These are phyloP conservation scores for Drechslerella dactyloides DNA, from an alignment of 2,329 filamentous ascomycete genomes.

Conservation along the genomic window DNA sequence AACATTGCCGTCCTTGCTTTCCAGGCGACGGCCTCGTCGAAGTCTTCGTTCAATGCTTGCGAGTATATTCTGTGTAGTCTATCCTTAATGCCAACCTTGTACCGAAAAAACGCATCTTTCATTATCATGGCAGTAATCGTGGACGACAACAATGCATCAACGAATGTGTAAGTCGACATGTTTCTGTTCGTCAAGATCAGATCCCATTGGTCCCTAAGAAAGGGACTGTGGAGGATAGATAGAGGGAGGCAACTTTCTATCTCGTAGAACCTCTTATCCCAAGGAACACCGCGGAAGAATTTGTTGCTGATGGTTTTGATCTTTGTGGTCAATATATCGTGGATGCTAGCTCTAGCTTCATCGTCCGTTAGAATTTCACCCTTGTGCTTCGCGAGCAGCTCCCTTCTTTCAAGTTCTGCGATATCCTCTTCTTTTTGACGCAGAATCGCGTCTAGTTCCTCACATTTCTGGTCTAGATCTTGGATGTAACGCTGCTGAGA, in stretches of 20 bases:
- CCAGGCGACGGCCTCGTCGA: background rate
- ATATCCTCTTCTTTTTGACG: background rate
- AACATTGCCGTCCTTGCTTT: constrained; percentile 6
- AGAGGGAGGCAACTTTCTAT: background rate
- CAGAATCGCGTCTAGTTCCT: background rate
- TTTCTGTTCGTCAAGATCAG: background rate
- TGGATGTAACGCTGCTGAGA: background rate
- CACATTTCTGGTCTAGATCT: background rate
- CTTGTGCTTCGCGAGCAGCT: constrained; percentile 6
- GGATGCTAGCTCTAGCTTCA: constrained; percentile 4
- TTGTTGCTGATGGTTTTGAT: constrained; percentile 1
- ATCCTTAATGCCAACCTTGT: background rate
- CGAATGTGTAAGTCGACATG: background rate
- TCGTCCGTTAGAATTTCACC: constrained; percentile 17
- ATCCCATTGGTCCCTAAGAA: background rate
- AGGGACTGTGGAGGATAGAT: background rate
- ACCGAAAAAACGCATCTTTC: constrained; percentile 15
- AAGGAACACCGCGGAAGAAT: constrained; percentile 17
- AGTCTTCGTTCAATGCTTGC: background rate
- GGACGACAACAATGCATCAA: constrained; percentile 10
- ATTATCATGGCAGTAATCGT: constrained; percentile 9
- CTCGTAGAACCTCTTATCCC: background rate
- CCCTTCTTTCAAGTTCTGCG: background rate
- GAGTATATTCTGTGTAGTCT: constrained; percentile 2
- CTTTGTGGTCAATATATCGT: constrained; percentile 1